These are phyloP conservation scores for Neurospora sp. DNA, from an alignment of 495 filamentous ascomycete genomes.

Conservation along the genomic window DNA sequence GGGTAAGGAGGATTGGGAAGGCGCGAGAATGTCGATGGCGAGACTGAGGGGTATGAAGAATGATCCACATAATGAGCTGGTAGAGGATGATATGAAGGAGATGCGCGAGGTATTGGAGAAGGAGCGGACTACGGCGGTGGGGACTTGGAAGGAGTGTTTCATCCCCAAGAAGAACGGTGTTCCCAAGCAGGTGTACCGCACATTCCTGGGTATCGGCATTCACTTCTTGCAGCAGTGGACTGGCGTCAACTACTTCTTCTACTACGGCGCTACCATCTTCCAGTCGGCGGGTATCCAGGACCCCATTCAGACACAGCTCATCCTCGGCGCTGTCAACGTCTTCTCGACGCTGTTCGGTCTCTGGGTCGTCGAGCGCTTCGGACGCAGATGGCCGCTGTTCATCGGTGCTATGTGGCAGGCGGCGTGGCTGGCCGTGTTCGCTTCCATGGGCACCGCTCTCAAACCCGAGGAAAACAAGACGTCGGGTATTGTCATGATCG, in stretches of 20 bases:
- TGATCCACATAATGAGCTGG: conserved; percentile 42
- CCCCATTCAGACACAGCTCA: conserved; percentile 56
- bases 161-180: conserved; percentile 30
- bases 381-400: conserved; percentile 56
- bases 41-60: conserved; percentile 54
- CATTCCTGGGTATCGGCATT: conserved; percentile 52
- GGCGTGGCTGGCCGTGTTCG: conserved; percentile 60
- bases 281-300: conserved; percentile 50
- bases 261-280: conserved; percentile 50
- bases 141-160: conserved; percentile 47
- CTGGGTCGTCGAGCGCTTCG: conserved; percentile 55
- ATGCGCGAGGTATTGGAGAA: conserved; percentile 56
- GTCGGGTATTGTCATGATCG: conserved; percentile 60
- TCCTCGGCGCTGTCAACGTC: conserved; percentile 63
- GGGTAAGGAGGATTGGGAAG: conserved; percentile 42
- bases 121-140: conserved; percentile 39
- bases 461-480: conserved; percentile 35
- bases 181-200: conserved; percentile 59
- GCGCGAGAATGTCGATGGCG: conserved; percentile 50
- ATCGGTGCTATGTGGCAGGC: conserved; percentile 56
- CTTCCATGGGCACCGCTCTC: conserved; percentile 43
- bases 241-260: conserved; percentile 50
- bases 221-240: conserved; percentile 62
- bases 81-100: conserved; percentile 54
- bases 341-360: conserved; percentile 55